These are phyloP conservation scores for Aspergillus japonicus DNA, from an alignment of 2,329 filamentous ascomycete species.

Conservation along the genomic window DNA sequence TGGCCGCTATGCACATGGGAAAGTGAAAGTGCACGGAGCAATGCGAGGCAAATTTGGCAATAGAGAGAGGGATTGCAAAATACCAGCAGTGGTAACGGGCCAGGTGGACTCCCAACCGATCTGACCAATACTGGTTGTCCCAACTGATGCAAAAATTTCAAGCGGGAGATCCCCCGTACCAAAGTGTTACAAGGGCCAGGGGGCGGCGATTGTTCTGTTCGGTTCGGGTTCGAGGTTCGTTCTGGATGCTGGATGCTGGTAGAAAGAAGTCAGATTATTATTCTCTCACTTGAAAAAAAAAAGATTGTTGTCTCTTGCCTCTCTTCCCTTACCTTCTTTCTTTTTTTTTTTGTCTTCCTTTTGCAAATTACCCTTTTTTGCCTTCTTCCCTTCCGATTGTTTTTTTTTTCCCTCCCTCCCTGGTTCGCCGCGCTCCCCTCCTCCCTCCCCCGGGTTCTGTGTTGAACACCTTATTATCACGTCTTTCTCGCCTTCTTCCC, in stretches of 20 bases:
- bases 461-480: slow-evolving; percentile 6
- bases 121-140: neutral
- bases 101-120: neutral
- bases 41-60: neutral
- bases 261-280: too few relatives aligned
- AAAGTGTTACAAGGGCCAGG: slow-evolving; percentile 1
- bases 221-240: neutral
- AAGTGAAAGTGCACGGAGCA: neutral
- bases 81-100: neutral
- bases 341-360: slow-evolving; percentile 12
- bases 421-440: neutral
- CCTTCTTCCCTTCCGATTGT: slow-evolving; percentile 10
- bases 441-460: slow-evolving; percentile 11
- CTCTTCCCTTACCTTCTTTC: slow-evolving; percentile 10
- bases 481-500: slow-evolving; percentile 11
- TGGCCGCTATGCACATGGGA: too few relatives aligned
- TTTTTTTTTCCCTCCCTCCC: slow-evolving; percentile 12
- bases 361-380: slow-evolving; percentile 5
- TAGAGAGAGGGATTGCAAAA: neutral
- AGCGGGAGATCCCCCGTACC: slow-evolving; percentile 7
- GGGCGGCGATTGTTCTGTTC: neutral
- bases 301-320: slow-evolving; percentile 1
- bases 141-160: slow-evolving; percentile 1
- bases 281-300: too few relatives aligned
- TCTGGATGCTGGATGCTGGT: neutral